phyloP scores from a whole-genome alignment of 139 green algal genomes.

The Coelastrella sp. region DNA sequence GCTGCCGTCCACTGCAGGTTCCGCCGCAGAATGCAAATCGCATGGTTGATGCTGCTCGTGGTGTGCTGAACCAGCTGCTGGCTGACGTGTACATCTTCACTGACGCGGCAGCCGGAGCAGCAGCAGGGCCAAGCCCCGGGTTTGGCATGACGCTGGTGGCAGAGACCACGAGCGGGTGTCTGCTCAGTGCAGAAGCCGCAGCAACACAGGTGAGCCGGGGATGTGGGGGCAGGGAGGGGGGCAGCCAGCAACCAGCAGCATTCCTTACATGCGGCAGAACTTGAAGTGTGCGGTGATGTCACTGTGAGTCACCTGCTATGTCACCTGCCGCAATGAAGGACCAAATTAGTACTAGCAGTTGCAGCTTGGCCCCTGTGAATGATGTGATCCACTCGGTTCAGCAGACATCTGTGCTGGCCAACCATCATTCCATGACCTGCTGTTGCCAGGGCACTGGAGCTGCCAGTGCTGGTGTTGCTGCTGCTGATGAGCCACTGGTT shows the following conservation, averaged over 20 bases:
- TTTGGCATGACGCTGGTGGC: constrained; percentile 96
- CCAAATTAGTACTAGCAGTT: no score
- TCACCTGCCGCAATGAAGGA: no score
- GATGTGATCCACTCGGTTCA: neutral
- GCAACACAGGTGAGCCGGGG: constrained; percentile 44
- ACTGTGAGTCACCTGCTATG: neutral
- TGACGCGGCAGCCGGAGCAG: constrained; percentile 84
- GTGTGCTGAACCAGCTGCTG: constrained; percentile 94
- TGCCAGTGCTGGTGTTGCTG: neutral
- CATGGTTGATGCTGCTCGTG: constrained; percentile 89
- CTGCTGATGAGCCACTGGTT: constrained; percentile 45
- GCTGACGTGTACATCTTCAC: constrained; percentile 99
- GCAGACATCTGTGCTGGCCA: neutral
- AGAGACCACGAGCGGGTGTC: constrained; percentile 93
- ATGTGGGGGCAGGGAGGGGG: neutral
- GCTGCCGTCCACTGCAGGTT: constrained; percentile 15
- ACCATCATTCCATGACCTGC: no score
- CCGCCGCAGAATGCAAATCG: constrained; percentile 85
- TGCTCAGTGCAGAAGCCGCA: constrained; percentile 84
- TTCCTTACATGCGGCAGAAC: no score
- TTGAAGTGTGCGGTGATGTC: neutral
- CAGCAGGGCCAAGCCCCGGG: constrained; percentile 85
- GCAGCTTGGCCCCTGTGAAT: no score
- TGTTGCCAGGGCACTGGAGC: constrained; percentile 10
- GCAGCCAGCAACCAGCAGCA: no score